Evolutionary conservation across 1,284 basidiomycete genomes (phyloP), one percentile per base, ranked within the genome.

Genomic region (Peniophora sp.): DNA sequence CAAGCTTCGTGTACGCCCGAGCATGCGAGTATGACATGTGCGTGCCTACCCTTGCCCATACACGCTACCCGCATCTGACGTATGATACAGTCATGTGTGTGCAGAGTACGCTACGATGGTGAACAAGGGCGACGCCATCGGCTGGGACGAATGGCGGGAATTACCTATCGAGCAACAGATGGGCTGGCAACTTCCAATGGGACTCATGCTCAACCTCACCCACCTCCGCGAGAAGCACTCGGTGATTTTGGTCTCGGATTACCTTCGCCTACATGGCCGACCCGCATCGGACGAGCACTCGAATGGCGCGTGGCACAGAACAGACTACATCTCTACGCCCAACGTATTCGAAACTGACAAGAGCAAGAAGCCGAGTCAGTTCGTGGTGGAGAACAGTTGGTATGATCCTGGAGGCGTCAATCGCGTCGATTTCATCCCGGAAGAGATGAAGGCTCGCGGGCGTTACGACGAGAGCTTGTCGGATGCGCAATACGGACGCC

Each of bases 191-290:
- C 58, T 72, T 52, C 72, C 72, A 0, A 67, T 65, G 48, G 58
- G 60, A 14, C 11, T 66, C 45, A 77, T 78, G 72, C 60, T 78
- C 51, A 71, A 78, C 58, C 45, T 78, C n/a, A 66, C 73, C 0
- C 66, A 69, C 52, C 62, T 76, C 8, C 69, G 65, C 17, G 52
- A 59, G 38, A 58, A 63, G 2, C 64, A 76, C 46, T 56, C 69
- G 3, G 66, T 75, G 22, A 59, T 75, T 50, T 66, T 69, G 0
- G 61, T 67, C 19, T 57, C 65, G 9, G 74, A 76, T 22, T 77
- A 72, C 53, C 61, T 75, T 51, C 65, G 67, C 14, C 56, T 74
- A 17, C 68, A 76, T 41, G 62, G 62, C 32, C 62, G 69, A 19
- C 59, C 65, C 3, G 50, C 58, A 2, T 53, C 59, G 14, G 39